Percentiles rank a stretch among this genome's conserved stretches.
Conservation (phyloP, 345 rosid genomes). For the Eucalyptus urophylla region DNA sequence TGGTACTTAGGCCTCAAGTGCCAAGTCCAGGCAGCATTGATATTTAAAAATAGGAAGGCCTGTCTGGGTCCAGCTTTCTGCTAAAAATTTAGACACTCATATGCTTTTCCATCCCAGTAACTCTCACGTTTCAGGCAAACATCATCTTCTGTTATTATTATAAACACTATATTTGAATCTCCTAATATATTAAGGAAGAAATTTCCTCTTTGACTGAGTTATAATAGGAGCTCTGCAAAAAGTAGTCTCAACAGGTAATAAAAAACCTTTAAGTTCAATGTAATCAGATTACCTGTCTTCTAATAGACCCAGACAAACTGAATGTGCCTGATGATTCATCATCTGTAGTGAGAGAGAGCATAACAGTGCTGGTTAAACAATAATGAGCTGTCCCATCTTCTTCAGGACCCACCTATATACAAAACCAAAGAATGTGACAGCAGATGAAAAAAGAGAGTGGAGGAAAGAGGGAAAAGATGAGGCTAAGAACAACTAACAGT, state of each 20-base stretch:
- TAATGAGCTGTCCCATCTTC: constrained; percentile 73
- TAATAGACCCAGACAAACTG: constrained; percentile 86
- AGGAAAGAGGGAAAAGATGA: neutral
- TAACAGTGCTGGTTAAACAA: constrained; percentile 93
- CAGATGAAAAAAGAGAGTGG: neutral
- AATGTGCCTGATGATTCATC: constrained; percentile 70
- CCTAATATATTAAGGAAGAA: neutral
- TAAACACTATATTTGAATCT: neutral
- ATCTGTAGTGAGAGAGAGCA: constrained; percentile 90
- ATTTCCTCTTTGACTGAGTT: neutral
- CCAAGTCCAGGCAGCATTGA: neutral
- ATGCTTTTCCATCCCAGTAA: neutral
- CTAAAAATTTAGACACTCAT: neutral
- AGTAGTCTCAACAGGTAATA: neutral
- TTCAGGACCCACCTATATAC: constrained; percentile 73
- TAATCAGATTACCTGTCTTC: constrained; percentile 61
- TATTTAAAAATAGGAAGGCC: neutral
- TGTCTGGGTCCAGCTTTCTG: neutral
- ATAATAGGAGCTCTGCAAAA: neutral
- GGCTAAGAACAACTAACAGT: neutral
- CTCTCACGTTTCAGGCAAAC: neutral
- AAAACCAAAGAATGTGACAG: neutral
- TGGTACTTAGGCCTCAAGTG: neutral
- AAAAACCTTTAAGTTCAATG: neutral
- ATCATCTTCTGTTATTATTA: neutral